These are phyloP conservation scores for Epichloe glyceriae DNA, from an alignment of 2,329 filamentous ascomycete species.

Conservation along the genomic window DNA sequence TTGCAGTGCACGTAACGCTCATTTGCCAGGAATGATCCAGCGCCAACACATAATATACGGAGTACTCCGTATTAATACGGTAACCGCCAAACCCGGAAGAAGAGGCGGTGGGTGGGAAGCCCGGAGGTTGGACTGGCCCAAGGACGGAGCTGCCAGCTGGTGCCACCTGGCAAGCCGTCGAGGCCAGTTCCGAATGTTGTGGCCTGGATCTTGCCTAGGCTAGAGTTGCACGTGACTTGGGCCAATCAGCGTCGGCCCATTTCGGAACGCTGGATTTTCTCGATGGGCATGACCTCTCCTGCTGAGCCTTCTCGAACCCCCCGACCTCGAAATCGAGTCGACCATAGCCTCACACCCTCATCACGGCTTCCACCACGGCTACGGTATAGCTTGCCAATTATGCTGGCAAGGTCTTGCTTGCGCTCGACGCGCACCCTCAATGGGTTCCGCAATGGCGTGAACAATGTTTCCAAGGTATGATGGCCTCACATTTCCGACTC, in stretches of 20 bases:
- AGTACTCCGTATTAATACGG: too few species aligned
- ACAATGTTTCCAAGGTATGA: constrained; percentile 61
- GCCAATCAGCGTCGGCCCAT: constrained; percentile 31
- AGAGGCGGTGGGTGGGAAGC: background rate
- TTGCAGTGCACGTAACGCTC: background rate
- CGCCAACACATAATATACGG: background rate
- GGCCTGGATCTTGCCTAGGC: constrained; percentile 8
- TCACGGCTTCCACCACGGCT: constrained; percentile 24
- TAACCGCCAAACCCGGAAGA: background rate
- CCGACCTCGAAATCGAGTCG: constrained; percentile 23
- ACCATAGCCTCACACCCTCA: constrained; percentile 23
- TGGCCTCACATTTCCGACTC: constrained; percentile 18
- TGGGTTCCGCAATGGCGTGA: constrained; percentile 60
- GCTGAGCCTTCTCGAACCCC: constrained; percentile 25
- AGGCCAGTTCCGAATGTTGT: background rate
- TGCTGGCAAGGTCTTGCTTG: constrained; percentile 89
- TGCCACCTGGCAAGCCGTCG: background rate
- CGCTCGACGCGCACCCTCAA: constrained; percentile 78
- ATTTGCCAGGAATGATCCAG: background rate
- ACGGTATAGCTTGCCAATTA: constrained; percentile 42
- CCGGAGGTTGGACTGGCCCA: background rate
- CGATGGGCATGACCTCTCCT: constrained; percentile 21
- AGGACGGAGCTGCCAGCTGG: background rate
- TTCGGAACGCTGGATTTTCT: constrained; percentile 32
- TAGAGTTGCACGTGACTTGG: constrained; percentile 20